Percentiles rank a stretch among this genome's conserved stretches.
Conservation (phyloP, 164 flowering plant genomes). For the Taxillus chinensis region DNA sequence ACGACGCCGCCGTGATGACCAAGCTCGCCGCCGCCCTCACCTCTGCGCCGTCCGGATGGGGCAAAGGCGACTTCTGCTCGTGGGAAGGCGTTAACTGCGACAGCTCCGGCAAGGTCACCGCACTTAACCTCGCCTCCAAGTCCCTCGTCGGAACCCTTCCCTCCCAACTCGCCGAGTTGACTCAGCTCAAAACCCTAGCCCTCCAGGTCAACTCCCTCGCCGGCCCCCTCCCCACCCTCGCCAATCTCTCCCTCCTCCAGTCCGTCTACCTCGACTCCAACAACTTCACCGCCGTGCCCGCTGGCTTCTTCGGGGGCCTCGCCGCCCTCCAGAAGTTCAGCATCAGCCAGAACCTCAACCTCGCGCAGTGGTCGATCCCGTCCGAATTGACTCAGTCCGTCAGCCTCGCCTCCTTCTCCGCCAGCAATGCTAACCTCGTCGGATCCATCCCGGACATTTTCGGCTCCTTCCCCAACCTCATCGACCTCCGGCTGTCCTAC, state of each 20-base stretch:
- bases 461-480: constrained; percentile 24
- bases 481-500: constrained; percentile 33
- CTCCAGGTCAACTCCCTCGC: constrained; percentile 33
- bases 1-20: constrained; percentile 38
- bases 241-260: constrained; percentile 26
- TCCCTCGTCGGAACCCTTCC: constrained; percentile 42
- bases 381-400: constrained; percentile 17
- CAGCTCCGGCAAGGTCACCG: constrained; percentile 22
- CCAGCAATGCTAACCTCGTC: constrained; percentile 20
- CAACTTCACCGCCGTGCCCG: constrained; percentile 31
- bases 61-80: constrained; percentile 19
- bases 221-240: constrained; percentile 41
- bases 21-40: constrained; percentile 14
- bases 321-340: constrained; percentile 25
- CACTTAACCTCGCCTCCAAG: constrained; percentile 27
- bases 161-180: constrained; percentile 24
- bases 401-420: constrained; percentile 16
- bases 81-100: constrained; percentile 47
- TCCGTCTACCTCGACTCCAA: constrained; percentile 26
- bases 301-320: constrained; percentile 27
- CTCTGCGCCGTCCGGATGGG: constrained; percentile 35
- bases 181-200: constrained; percentile 30
- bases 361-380: constrained; percentile 35
- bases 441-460: constrained; percentile 44
- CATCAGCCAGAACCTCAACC: constrained; percentile 19